phyloP scores from a whole-genome alignment of 306 rosid species.

The Ochetophila trinervis region DNA sequence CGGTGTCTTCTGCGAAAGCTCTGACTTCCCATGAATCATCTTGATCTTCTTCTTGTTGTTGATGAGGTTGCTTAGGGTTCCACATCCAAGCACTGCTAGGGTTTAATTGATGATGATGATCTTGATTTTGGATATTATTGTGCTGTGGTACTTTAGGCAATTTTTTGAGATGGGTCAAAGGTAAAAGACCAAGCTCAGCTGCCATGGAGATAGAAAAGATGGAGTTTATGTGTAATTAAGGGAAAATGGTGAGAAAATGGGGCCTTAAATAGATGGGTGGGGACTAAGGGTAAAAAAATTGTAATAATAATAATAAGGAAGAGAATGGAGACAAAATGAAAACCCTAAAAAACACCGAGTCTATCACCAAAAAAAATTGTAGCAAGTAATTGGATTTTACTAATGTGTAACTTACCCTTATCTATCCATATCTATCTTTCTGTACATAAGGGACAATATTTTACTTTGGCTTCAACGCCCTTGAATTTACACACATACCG shows the following conservation, averaged over 20 bases:
- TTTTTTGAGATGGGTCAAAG: constrained; percentile 53
- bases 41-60: constrained; percentile 51
- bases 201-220: constrained; percentile 56
- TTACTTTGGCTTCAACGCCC: constrained; percentile 59
- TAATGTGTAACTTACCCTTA: constrained; percentile 15
- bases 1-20: constrained; percentile 89
- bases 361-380: constrained; percentile 60
- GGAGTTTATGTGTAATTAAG: constrained; percentile 31
- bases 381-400: constrained; percentile 48
- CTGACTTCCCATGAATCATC: constrained; percentile 93
- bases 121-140: constrained; percentile 16
- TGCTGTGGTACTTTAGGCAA: constrained; percentile 37
- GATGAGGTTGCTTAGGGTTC: constrained; percentile 51
- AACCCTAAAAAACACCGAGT: constrained; percentile 48
- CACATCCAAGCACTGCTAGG: constrained; percentile 63
- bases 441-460: constrained; percentile 24
- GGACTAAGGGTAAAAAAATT: constrained; percentile 1
- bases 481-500: background rate
- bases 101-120: constrained; percentile 37
- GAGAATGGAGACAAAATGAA: constrained; percentile 46
- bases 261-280: constrained; percentile 33
- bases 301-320: constrained; percentile 8
- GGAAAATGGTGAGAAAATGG: constrained; percentile 15
- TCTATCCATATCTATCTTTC: constrained; percentile 18
- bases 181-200: constrained; percentile 62